Percentiles rank a stretch among this genome's conserved stretches.
These are phyloP conservation scores for Cicer arietinum DNA, from an alignment of 306 rosid genomes.

Conservation along the genomic window DNA sequence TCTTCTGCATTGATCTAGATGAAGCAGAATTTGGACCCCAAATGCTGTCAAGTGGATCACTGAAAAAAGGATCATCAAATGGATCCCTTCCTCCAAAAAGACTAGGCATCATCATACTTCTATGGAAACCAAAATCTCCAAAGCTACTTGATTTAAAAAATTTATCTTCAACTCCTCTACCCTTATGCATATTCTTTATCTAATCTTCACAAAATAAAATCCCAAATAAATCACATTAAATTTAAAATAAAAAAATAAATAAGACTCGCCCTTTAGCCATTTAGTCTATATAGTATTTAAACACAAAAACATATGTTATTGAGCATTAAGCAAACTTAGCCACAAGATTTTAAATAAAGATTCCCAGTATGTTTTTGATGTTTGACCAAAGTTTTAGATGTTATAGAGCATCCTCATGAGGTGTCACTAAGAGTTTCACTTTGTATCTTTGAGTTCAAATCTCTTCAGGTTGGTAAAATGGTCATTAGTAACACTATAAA, in stretches of 20 bases:
- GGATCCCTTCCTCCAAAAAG: slow-evolving; percentile 75
- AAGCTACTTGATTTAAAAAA: slow-evolving; percentile 46
- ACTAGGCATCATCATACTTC: slow-evolving; percentile 56
- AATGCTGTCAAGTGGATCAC: slow-evolving; percentile 54
- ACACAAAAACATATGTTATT: background rate
- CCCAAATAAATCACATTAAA: background rate
- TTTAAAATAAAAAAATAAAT: background rate
- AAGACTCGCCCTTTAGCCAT: background rate
- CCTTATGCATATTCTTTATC: slow-evolving; percentile 59
- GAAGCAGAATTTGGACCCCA: slow-evolving; percentile 45
- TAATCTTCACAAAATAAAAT: slow-evolving; percentile 29
- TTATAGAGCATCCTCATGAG: too few relatives aligned
- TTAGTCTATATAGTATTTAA: background rate
- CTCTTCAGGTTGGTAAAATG: too few relatives aligned
- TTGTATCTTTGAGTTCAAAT: too few relatives aligned
- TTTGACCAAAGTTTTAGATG: too few relatives aligned
- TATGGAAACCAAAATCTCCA: slow-evolving; percentile 47
- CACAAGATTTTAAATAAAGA: background rate
- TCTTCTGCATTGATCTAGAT: slow-evolving; percentile 37
- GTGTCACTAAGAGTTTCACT: too few relatives aligned
- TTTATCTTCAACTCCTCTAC: slow-evolving; percentile 49
- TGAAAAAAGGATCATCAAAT: slow-evolving; percentile 83
- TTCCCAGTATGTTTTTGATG: too few relatives aligned
- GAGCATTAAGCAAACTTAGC: background rate
- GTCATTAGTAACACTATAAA: too few relatives aligned